Evolutionary conservation across 148 eudicot species (phyloP).

Genomic region (Pharnaceum exiguum): DNA sequence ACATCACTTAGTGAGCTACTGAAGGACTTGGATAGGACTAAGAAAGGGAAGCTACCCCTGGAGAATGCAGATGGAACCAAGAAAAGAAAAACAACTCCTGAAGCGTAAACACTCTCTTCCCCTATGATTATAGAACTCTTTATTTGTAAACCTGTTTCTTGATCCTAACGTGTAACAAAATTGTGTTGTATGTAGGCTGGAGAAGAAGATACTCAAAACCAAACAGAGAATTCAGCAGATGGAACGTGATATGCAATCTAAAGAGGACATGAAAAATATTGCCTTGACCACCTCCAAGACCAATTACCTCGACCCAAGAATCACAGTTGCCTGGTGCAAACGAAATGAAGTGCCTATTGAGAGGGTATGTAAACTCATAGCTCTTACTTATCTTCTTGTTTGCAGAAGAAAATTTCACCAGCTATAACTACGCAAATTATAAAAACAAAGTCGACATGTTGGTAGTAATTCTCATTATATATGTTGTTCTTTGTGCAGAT

Average conservation of each 20-base stretch:
- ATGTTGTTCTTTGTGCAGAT: conserved; percentile 40
- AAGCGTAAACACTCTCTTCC: conserved; percentile 52
- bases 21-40: conserved; percentile 70
- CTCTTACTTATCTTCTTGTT: neutral
- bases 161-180: conserved; percentile 14
- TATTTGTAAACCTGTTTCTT: neutral
- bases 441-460: neutral
- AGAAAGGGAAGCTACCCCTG: conserved; percentile 84
- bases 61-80: conserved; percentile 69
- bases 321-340: conserved; percentile 99
- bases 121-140: conserved; percentile 1
- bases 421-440: neutral
- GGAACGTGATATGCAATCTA: conserved; percentile 70
- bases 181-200: conserved; percentile 44
- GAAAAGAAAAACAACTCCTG: conserved; percentile 73
- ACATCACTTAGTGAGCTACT: conserved; percentile 49
- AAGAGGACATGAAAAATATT: conserved; percentile 92
- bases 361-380: too few relatives aligned
- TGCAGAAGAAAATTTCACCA: neutral
- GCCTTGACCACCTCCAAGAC: conserved; percentile 97
- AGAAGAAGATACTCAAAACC: conserved; percentile 72
- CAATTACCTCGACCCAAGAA: conserved; percentile 93
- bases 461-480: neutral
- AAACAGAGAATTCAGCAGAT: conserved; percentile 65
- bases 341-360: conserved; percentile 95